Base-by-base conservation (phyloP, 2,329 filamentous ascomycete species). In the Aphanoascus verrucosus region DNA sequence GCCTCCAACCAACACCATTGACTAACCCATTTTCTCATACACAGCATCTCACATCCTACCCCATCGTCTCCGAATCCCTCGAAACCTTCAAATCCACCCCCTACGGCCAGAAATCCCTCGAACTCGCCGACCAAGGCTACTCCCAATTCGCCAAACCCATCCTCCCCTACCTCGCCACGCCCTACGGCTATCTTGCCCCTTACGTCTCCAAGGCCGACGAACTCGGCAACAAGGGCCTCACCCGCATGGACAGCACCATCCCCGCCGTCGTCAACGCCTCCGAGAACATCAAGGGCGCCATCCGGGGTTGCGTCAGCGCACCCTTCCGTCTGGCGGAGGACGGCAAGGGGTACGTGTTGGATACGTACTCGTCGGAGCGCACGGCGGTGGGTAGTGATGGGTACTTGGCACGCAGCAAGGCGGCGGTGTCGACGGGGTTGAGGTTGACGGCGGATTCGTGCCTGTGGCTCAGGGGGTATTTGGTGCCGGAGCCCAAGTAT, bases 11-110 rank as follows among this genome's bases (percentile, higher is more conserved):
- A 70, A 62, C 49, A 31, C 37, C 19, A n/a, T 42, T 38, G 11
- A 42, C 12, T 23, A 40, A 43, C 37, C 38, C 20, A 19, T 5
- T 44, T 51, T 35, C 46, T 20, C 35, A 38, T 45, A 31, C 54
- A 40, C 62, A 94, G 88, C 90, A 96, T 67, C 78, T 96, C 58
- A 77, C 83, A 62, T 84, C 84, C 60, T 95, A 94, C 72, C 91
- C 91, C 40, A 72, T 94, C 60, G 80, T 96, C 66, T 81, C 81
- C 65, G 88, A 94, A 69, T 75, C 83, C 64, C 81, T 95, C 70
- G 74, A 80, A 57, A 83, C 81, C 65, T 84, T 94, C 79, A 87
- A 89, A 72, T 75, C 80, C 65, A 88, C 91, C 73, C 84, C 87
- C 49, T 84, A 87, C 66, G 90, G 87, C 65, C 84, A 88, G 69